Evolutionary conservation across 2,329 filamentous ascomycete genomes (phyloP), one percentile per base, ranked within the genome.

Genomic region (Fusarium sp.): DNA sequence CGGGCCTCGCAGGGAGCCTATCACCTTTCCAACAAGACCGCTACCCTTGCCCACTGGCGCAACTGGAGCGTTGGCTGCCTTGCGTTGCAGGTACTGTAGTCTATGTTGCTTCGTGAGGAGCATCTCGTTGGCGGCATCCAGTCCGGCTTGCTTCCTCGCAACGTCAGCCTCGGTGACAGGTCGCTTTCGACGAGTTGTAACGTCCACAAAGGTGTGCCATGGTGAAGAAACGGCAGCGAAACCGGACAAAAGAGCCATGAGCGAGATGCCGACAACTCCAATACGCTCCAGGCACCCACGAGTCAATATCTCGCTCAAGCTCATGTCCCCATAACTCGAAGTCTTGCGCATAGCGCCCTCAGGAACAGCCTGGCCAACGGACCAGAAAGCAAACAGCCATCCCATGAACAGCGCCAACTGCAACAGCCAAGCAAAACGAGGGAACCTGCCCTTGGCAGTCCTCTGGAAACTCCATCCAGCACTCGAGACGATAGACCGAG

Each of bases 141-240:
- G 85, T 0, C 94, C 95, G 2, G 92, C 91, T 80, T 95, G 91
- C 80, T 96, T 97, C 59, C 95, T 89, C 58, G 90, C 86, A 57
- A 97, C 88, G 74, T 96, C 93, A 11, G 90, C 87, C 60, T 97
- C 94, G 0, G 92, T 92, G 20, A 95, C 90, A 5, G 89, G 89
- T 33, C 89, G 87, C 60, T 84, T 85, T 57, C 81, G 81, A 35
- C 84, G 82, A 11, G 83, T 80, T 54, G 90, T 85, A 42, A 88
- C 89, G 33, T 91, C 90, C 27, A 91, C 89, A 82, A 97, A 94
- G 1, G 91, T 94, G 79, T 97, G 93, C 94, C 95, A 97, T 2
- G 95, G 91, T 2, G 93, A 93, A 27, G 93, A 95, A 36, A 97
- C 93, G n/a, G 94, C 94, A 7, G 95, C 95, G 78, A 97, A 97